Base-by-base conservation (phyloP, 2,329 filamentous ascomycete genomes). In the Colletotrichum brevisporum region DNA sequence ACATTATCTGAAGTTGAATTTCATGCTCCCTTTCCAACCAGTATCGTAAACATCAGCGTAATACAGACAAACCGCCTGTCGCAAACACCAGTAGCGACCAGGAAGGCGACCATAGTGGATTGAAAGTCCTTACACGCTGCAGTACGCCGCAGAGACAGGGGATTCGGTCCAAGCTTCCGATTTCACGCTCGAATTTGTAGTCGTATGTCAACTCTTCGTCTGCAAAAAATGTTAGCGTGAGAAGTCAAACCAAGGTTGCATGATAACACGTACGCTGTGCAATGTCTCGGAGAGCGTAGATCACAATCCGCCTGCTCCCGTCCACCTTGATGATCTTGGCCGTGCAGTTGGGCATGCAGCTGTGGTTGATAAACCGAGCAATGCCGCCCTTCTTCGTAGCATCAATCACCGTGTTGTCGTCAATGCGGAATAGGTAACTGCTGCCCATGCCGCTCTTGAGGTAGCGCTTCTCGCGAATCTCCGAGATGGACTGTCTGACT, bases 281-380 rank as follows among this genome's bases (percentile, higher is more conserved):
- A 81, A 99, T 99, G 81, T 98, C 95, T 78, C 96, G 91, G 78
- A 98, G 85, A 47, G 96, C 96, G 84, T 99, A 99, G 77, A 99
- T 99, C 82, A 99, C 96, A 83, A 99, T 99, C 73, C 96, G 90
- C 84, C 98, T 98, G 79, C 94, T 98, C 72, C 95, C 95, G 78
- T 99, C 96, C 63, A 98, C 96, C 81, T 97, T 97, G 83, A 99
- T 99, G 78, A 99, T 99, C 85, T 98, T 99, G 72, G 96, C 96
- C 47, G 96, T 99, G 83, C 96, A 99, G 79, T 98, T 99, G 6
- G 96, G 96, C 83, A 94, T 96, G 81, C 96, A 99, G 79, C 94
- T 97, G 81, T 99, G 94, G 79, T 99, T 99, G 87, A 99, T 99
- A 82, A 99, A 99, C 51, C 96, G 89, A 39, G 96, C 96, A 81